Evolutionary conservation across 2,329 filamentous ascomycete genomes (phyloP), one percentile per base, ranked within the genome.

Genomic region (Neonectria coccinea): DNA sequence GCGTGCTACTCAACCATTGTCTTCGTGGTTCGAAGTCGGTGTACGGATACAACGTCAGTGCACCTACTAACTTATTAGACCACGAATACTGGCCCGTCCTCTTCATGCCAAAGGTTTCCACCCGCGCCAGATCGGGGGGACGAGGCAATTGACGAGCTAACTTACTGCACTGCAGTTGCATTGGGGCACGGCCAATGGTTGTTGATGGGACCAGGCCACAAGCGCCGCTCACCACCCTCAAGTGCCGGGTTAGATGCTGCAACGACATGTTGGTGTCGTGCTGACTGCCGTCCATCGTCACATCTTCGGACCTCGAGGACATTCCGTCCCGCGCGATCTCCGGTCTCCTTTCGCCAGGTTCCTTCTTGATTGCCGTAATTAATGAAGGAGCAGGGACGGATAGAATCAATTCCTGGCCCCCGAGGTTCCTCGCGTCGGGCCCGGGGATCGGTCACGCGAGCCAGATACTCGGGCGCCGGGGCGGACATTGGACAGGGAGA

Each of bases 91-190:
- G 22, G 41, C 29, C 27, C 29, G 22, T 10, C 16, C 14, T n/a
- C 25, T 41, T 45, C 16, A 33, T 5, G 33, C 61, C 55, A 55
- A 59, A 48, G 42, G 59, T 64, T 50, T 36, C 33, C 56, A 25
- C 52, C 36, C 56, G 52, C 45, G 47, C 56, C 58, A 65, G 58
- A 55, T 65, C 63, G 33, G 53, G 54, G 56, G 27, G 22, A 52
- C 18, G 22, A 41, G 45, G 64, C 61, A 39, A 29, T 48, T 39
- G 41, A 48, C 20, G 51, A 51, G 57, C 58, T 62, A n/a, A n/a
- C n/a, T n/a, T n/a, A 63, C 64, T 66, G 64, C 64, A 64, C 44
- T 22, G 31, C 33, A n/a, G 53, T 55, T 42, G 59, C 53, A 52
- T 58, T 58, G 59, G 39, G 56, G 41, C 62, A 53, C 39, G 27